Evolutionary conservation across 305 asterid species (phyloP), one percentile per base, ranked within the genome.

Genomic region (Rubia peregrina): DNA sequence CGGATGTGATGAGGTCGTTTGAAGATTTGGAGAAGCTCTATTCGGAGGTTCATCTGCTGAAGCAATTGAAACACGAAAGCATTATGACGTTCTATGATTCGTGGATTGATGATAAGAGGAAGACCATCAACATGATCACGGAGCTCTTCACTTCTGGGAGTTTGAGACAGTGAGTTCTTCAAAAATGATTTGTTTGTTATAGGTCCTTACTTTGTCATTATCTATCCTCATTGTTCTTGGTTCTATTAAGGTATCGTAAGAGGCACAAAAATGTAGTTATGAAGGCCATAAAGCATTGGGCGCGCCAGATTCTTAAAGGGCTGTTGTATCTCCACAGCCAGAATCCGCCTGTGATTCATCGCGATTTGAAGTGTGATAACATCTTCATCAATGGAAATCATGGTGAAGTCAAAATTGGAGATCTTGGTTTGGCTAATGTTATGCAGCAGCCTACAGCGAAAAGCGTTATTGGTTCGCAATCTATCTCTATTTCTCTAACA

Each of bases 61-160:
- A 81, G 44, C 79, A 80, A 10, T 77, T 93, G 79, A 90, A 89
- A 74, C 97, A 93, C 62, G 90, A 81, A 66, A 93, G 86, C 73
- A 84, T 93, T 36, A 89, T 93, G 72, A 90, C 82, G 82, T 86
- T 80, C 49, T 84, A 86, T 38, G 84, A 81, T 77, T 88, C 92
- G 0, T 93, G 98, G 97, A 73, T 87, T 72, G 98, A 93, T 81
- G 90, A 85, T 40, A 83, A 90, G 80, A 93, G 85, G 80, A 90
- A 87, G 83, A 89, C 93, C 17, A 73, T 93, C 49, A 90, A 93
- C 88, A 89, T 93, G 90, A 90, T 93, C 74, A 89, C 97, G 0
- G 98, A 93, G 83, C 88, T 93, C 75, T 90, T 93, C 86, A 86
- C 95, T 22, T 90, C 98, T 17, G 96, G 98, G 57, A 93, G 88